Conservation (phyloP, 192 early-diverging fungal species). For the Neocallimastix lanati region DNA sequence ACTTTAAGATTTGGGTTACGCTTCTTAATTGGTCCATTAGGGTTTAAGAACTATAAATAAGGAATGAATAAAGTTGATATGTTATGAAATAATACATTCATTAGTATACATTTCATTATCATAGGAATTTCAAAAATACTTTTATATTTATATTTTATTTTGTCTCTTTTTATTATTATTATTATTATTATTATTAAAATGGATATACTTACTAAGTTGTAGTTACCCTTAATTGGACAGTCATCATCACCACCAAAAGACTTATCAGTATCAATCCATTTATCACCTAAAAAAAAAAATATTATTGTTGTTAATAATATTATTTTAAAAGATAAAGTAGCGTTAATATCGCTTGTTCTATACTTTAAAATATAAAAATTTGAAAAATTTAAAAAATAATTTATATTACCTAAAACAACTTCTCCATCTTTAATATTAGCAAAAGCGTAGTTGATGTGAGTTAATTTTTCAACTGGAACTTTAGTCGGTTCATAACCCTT, state of each 20-base stretch:
- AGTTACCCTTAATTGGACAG: neutral
- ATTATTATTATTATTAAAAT: no score
- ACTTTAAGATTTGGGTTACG: conserved; percentile 49
- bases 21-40: conserved; percentile 13
- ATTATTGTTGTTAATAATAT: no score
- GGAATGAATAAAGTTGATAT: no score
- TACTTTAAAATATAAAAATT: no score
- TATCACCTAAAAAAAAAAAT: conserved; percentile 21
- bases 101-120: no score
- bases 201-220: neutral
- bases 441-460: conserved; percentile 69
- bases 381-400: no score
- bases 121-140: no score
- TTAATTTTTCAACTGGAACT: conserved; percentile 39
- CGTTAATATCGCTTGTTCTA: no score
- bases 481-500: neutral
- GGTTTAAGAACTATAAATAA: conserved; percentile 46
- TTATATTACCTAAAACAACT: conserved; percentile 33
- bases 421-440: conserved; percentile 46
- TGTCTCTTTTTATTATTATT: no score
- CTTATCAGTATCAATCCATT: conserved; percentile 65
- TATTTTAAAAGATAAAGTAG: no score
- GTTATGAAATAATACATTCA: no score
- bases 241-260: conserved; percentile 8
- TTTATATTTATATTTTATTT: no score